Base-by-base conservation (phyloP, 2,329 filamentous ascomycete genomes). In the Aspergillus sp. region DNA sequence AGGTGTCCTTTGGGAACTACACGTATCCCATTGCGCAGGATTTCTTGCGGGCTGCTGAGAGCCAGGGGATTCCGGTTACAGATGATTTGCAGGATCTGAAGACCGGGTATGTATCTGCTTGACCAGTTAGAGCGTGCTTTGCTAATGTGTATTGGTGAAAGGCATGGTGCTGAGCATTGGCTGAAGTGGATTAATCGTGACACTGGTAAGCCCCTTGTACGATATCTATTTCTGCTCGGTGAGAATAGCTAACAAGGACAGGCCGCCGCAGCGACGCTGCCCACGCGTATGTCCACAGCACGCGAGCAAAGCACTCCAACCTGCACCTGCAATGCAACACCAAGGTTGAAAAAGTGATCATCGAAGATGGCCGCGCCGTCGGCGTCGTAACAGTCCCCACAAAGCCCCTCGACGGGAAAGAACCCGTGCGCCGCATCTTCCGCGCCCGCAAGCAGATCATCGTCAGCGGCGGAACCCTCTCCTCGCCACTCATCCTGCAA, bases 21-120 rank as follows among this genome's bases (percentile, higher is more conserved):
- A 91, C 88, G 4, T 93, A 93, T 68, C 91, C 91, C 1, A 88
- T 93, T 76, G 92, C 90, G 83, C 88, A 93, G 55, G 91, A 94
- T 76, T 93, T 93, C 81, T 80, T 93, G 43, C 83, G 89, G 22
- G 89, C 89, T 17, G 82, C 86, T 3, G 89, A 92, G 70, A 89
- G 88, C 0, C 90, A 92, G 72, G 90, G 87, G 22, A 92, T 93
- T 61, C 91, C 87, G 0, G 82, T 86, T 13, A 91, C 91, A 13
- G 90, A 93, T 72, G 91, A 93, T 72, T 81, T 92, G 3, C 88
- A 93, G 73, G 91, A 93, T 69, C 79, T 93, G 59, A 74, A 68
- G 19, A 80, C 78, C 58, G 78, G 68, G 74, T 77, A 71, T 57
- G 71, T 61, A n/a, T 9, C 2, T 19, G 19, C 1, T 15, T 1